Evolutionary conservation across 129 eudicot genomes (phyloP), one percentile per base, ranked within the genome.

Genomic region (Chrysanthemum seticuspe): DNA sequence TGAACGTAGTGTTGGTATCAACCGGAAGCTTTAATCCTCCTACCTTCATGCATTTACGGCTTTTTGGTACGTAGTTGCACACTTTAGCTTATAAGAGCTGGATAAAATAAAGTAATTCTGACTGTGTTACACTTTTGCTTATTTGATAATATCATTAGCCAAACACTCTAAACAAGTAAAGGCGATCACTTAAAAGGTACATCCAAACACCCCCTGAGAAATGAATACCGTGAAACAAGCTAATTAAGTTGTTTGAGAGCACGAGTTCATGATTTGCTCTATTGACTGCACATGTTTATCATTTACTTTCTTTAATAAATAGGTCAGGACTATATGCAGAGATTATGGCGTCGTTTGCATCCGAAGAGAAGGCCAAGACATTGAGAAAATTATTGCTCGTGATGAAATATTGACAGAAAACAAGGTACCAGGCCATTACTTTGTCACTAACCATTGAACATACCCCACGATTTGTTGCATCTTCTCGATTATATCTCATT

Each of bases 1-100:
- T 31, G 21, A 76, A 62, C 71, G 93, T 87, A 45, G 91, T 94
- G 56, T 77, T 94, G 72, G 90, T 94, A 64, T 88, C 93, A 67
- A 74, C 97, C 31, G 98, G 98, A 81, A 94, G 98, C 81, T 94
- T 90, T 70, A 94, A 94, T 79, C 98, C 98, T 73, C 97, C 97
- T 44, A 94, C 98, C 27, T 87, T 82, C 73, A 93, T 90, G 98
- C 98, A 93, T 80, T 79, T 94, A 76, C 97, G 97, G 23, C 87
- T 92, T 82, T 90, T 94, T 78, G 98, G 98, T 94, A 81, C 74
- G 85, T 63, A 62, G 23, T 57, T 62, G 59, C 40, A 48, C 29
- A 7, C 9, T 56, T 66, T 18, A 50, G 31, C 40, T n/a, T 45
- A 13, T 47, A 31, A 3, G 25, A 54, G 12, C 14, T 23, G 13